Percentiles rank a stretch among this genome's conserved stretches.
These are phyloP conservation scores for Pyracantha coccinea DNA, from an alignment of 331 rosid species.

Conservation along the genomic window DNA sequence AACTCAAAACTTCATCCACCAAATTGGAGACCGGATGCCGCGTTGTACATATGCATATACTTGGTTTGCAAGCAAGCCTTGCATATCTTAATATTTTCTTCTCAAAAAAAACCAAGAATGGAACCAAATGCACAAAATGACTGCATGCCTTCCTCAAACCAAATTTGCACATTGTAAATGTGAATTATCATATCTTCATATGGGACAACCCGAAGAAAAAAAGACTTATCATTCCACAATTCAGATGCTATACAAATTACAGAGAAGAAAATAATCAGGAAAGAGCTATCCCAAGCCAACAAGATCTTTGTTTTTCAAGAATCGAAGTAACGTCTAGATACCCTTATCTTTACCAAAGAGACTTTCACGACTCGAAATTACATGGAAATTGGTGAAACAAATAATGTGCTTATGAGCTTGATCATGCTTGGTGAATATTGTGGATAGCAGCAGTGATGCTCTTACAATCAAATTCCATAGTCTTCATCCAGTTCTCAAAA, in stretches of 20 bases:
- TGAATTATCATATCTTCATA: not conserved
- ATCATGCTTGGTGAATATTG: slow-evolving; percentile 56
- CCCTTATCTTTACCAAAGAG: no score
- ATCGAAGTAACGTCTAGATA: no score
- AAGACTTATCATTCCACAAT: not conserved
- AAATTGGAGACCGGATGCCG: no score
- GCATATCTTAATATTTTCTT: no score
- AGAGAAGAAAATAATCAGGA: not conserved
- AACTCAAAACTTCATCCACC: no score
- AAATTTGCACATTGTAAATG: not conserved
- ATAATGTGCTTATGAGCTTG: not conserved
- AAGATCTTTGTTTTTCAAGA: no score
- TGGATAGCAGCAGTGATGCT: slow-evolving; percentile 58
- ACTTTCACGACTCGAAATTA: not conserved
- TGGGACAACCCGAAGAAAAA: not conserved
- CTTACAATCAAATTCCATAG: slow-evolving; percentile 69
- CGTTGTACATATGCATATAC: no score
- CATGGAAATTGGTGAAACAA: not conserved
- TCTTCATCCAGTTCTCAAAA: slow-evolving; percentile 85
- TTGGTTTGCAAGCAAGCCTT: no score
- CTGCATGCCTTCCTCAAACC: no score
- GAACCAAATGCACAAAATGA: no score
- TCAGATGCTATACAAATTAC: not conserved
- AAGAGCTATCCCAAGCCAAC: no score
- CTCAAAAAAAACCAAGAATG: no score